Percentiles rank a stretch among this genome's conserved stretches.
These are phyloP conservation scores for Backusella parvicylindrica DNA, from an alignment of 192 early-diverging fungal genomes.

Conservation along the genomic window DNA sequence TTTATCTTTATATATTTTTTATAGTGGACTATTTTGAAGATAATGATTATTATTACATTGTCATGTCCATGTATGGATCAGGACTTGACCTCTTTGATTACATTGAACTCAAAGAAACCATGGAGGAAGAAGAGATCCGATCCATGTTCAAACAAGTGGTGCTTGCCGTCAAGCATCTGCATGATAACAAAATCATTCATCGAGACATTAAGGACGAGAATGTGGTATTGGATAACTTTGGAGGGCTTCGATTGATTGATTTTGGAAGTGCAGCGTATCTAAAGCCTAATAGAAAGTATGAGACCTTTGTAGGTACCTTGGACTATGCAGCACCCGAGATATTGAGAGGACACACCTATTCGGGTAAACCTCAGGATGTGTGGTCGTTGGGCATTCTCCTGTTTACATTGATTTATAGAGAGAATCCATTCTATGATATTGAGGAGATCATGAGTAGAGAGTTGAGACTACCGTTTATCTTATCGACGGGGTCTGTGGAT, in stretches of 20 bases:
- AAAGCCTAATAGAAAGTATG: slow-evolving; percentile 49
- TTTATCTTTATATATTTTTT: not conserved
- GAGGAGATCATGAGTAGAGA: slow-evolving; percentile 58
- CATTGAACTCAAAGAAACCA: slow-evolving; percentile 55
- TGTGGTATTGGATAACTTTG: slow-evolving; percentile 61
- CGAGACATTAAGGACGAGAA: slow-evolving; percentile 91
- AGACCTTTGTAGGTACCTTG: slow-evolving; percentile 71
- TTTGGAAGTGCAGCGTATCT: slow-evolving; percentile 74
- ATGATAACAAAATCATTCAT: slow-evolving; percentile 66
- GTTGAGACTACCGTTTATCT: slow-evolving; percentile 20
- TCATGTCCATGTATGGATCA: slow-evolving; percentile 56
- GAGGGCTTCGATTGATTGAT: slow-evolving; percentile 73
- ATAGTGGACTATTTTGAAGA: slow-evolving; percentile 75
- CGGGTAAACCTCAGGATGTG: slow-evolving; percentile 80
- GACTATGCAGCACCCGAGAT: slow-evolving; percentile 78
- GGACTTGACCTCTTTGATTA: slow-evolving; percentile 70
- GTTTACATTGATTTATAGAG: slow-evolving; percentile 68
- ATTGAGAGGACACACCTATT: slow-evolving; percentile 60
- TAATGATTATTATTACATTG: slow-evolving; percentile 65
- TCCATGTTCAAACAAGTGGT: slow-evolving; percentile 57
- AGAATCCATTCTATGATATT: slow-evolving; percentile 72
- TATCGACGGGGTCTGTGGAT: slow-evolving; percentile 37
- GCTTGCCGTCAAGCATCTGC: slow-evolving; percentile 56
- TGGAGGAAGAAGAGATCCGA: slow-evolving; percentile 53
- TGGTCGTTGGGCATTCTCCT: slow-evolving; percentile 79